Evolutionary conservation across 2,329 filamentous ascomycete genomes (phyloP).

Genomic region (Bimuria novae-zelandiae): DNA sequence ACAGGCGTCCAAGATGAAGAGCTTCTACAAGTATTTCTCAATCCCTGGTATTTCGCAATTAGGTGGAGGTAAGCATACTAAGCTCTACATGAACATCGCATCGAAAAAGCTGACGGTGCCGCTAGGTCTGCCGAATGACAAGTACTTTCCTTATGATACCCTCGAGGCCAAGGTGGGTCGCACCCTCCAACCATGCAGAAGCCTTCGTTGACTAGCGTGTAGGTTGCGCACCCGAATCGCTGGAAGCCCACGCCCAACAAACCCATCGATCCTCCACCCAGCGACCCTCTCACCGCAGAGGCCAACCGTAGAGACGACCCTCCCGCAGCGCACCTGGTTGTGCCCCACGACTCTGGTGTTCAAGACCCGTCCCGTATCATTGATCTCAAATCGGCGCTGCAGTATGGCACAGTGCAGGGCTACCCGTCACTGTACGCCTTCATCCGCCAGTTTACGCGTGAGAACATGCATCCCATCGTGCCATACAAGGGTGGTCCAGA

Average conservation of each 20-base stretch:
- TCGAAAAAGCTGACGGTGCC: conserved; percentile 16
- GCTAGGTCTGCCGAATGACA: conserved; percentile 76
- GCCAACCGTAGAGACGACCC: conserved; percentile 31
- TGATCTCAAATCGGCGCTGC: conserved; percentile 79
- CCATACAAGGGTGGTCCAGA: conserved; percentile 79
- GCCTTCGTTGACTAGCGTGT: not conserved
- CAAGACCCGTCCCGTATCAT: conserved; percentile 70
- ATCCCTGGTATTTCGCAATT: conserved; percentile 66
- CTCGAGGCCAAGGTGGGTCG: conserved; percentile 69
- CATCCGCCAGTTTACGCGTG: conserved; percentile 75
- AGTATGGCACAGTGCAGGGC: conserved; percentile 83
- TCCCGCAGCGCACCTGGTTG: conserved; percentile 60
- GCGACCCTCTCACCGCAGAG: conserved; percentile 30
- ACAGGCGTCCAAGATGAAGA: conserved; percentile 70
- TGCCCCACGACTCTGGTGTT: conserved; percentile 70
- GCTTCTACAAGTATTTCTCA: conserved; percentile 82
- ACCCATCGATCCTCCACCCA: conserved; percentile 53
- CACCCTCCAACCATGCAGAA: not conserved
- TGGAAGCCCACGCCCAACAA: conserved; percentile 73
- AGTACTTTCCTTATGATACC: conserved; percentile 88
- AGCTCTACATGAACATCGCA: not conserved
- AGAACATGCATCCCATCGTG: conserved; percentile 78
- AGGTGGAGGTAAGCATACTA: conserved; percentile 56
- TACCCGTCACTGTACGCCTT: conserved; percentile 80
- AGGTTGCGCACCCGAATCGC: conserved; percentile 71